Conservation (phyloP, 805 yeast species). For the Wickerhamomyces bovis region DNA sequence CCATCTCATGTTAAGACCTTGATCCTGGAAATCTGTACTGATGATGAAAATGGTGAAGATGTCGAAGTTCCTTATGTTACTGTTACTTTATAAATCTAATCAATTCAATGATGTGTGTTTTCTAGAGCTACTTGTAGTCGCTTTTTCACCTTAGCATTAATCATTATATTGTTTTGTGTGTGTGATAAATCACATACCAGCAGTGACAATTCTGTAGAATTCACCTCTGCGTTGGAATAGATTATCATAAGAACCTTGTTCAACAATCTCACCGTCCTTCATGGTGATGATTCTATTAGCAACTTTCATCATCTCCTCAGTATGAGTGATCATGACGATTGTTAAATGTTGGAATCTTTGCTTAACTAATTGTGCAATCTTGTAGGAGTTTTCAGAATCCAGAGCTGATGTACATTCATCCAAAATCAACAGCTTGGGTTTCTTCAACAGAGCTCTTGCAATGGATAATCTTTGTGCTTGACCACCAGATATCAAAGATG, state of each 20-base stretch:
- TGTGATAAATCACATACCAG: constrained; percentile 16
- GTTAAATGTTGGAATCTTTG: constrained; percentile 35
- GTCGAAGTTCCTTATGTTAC: constrained; percentile 90
- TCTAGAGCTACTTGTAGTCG: background rate
- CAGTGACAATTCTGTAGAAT: constrained; percentile 24
- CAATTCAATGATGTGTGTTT: background rate
- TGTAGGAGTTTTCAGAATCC: constrained; percentile 54
- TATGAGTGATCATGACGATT: constrained; percentile 69
- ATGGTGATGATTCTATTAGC: constrained; percentile 48
- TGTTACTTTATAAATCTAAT: constrained; percentile 39
- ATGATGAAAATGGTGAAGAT: constrained; percentile 89
- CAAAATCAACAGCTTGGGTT: constrained; percentile 53
- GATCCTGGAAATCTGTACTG: constrained; percentile 87
- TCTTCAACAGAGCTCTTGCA: constrained; percentile 70
- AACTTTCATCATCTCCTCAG: constrained; percentile 53
- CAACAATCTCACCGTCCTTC: constrained; percentile 41
- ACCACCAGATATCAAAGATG: constrained; percentile 70
- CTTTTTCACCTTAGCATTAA: no score
- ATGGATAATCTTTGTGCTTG: constrained; percentile 83
- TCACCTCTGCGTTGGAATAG: constrained; percentile 27
- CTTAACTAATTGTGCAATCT: constrained; percentile 44
- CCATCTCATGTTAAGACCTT: constrained; percentile 68
- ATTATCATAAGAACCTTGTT: constrained; percentile 34
- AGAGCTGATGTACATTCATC: constrained; percentile 92
- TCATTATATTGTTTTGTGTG: background rate